Base-by-base conservation (phyloP, 2,329 filamentous ascomycete species). In the Akanthomyces muscarius region DNA sequence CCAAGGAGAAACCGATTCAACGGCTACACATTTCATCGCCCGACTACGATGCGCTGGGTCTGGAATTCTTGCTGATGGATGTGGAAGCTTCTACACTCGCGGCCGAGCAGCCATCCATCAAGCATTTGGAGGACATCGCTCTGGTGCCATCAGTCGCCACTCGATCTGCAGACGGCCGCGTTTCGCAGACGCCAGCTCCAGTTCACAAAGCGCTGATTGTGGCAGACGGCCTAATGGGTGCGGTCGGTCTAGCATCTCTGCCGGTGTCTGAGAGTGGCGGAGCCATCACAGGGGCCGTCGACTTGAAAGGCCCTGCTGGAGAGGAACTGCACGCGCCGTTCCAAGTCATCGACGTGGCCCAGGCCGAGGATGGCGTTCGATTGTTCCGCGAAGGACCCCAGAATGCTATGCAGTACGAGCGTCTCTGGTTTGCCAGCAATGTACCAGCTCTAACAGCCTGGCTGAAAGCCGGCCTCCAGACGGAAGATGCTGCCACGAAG, bases 151-250 rank as follows among this genome's bases (percentile, higher is more conserved):
- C 82, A 0, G 83, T 96, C 41, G 86, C 90, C 23, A 89, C 91
- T 48, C 85, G 85, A 6, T 87, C 89, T 16, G 82, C 81, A 65
- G 85, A 84, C 18, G 87, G 87, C 10, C 81, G 86, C 65, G 83
- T 86, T 63, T 86, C 87, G 14, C 83, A 87, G 18, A 81, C 95
- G 48, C 86, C 87, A 7, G 92, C 91, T 51, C 93, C 94, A 0
- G 92, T 97, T 1, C 94, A 98, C 72, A 90, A 88, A 71, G 86
- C 89, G 0, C 76, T 97, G 18, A 69, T 97, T 11, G 83, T 96
- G 10, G 87, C 86, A 0, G 83, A 90, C 55, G 92, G 91, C 0
- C 76, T 96, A 2, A 78, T 84, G 60, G 91, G 89, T 8, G 85
- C 89, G 1, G 80, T 88, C 5, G 78, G 82, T 1, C 68, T 85